Evolutionary conservation across 2,329 filamentous ascomycete genomes (phyloP).

Genomic region (Leptoxyphium fumago): DNA sequence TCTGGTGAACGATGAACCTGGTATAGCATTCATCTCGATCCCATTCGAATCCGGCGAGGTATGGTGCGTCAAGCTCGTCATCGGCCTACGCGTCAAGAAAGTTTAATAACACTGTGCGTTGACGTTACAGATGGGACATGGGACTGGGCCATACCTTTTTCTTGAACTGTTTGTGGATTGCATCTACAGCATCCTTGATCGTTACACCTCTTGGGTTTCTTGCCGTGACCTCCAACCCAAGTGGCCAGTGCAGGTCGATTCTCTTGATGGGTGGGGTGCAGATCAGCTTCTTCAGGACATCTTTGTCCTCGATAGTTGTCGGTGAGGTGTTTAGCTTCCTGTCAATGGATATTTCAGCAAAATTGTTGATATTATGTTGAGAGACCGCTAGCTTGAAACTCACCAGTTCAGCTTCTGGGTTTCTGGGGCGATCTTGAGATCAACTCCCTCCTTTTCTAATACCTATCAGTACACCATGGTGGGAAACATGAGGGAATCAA

Average conservation of each 20-base stretch:
- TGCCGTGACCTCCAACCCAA: constrained; percentile 75
- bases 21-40: constrained; percentile 87
- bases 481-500: background rate
- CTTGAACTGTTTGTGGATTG: constrained; percentile 92
- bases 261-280: constrained; percentile 77
- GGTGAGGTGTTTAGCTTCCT: constrained; percentile 94
- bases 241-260: constrained; percentile 82
- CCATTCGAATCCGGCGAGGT: constrained; percentile 93
- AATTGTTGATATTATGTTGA: background rate
- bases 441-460: constrained; percentile 57
- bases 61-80: constrained; percentile 76
- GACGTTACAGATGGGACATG: background rate
- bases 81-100: constrained; percentile 46
- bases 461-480: background rate
- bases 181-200: constrained; percentile 91
- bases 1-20: constrained; percentile 71
- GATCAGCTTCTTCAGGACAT: constrained; percentile 67
- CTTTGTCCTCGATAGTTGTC: constrained; percentile 62
- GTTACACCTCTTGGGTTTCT: constrained; percentile 89
- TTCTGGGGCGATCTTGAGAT: constrained; percentile 61
- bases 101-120: background rate
- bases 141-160: constrained; percentile 56
- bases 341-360: constrained; percentile 4
- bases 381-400: constrained; percentile 19
- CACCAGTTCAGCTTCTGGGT: constrained; percentile 84